Percentiles rank a stretch among this genome's conserved stretches.
phyloP scores from a whole-genome alignment of 1,139 yeast species.

The Geotrichum histeridarum region DNA sequence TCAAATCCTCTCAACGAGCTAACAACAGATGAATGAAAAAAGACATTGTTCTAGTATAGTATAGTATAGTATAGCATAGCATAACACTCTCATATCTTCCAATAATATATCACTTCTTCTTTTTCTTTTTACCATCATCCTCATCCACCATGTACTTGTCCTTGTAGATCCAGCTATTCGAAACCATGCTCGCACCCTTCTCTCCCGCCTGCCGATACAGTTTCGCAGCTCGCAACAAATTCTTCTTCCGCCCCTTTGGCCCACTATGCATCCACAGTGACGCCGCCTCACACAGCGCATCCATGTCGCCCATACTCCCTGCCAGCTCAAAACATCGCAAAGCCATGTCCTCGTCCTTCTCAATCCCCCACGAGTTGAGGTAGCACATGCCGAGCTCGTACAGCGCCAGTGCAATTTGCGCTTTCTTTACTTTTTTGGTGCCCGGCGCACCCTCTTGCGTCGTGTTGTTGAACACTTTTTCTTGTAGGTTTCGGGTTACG shows the following conservation, averaged over 20 bases:
- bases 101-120: not conserved
- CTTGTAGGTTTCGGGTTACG: constrained; percentile 9
- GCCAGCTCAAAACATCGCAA: constrained; percentile 59
- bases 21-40: no score
- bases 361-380: constrained; percentile 56
- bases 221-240: constrained; percentile 59
- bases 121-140: constrained; percentile 21
- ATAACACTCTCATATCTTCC: not conserved
- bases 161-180: constrained; percentile 76
- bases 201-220: constrained; percentile 66
- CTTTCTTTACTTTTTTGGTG: constrained; percentile 27
- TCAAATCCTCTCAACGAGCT: no score
- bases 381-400: constrained; percentile 61
- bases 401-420: constrained; percentile 41
- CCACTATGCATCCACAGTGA: constrained; percentile 61
- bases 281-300: constrained; percentile 69
- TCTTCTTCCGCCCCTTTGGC: constrained; percentile 51
- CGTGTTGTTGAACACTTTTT: constrained; percentile 3
- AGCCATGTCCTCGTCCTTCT: constrained; percentile 54
- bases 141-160: constrained; percentile 51
- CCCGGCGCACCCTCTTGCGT: constrained; percentile 4
- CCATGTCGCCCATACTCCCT: constrained; percentile 63
- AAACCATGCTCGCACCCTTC: constrained; percentile 59
- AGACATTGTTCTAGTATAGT: no score
- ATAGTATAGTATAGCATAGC: no score